These are phyloP conservation scores for Saprolegnia diclina DNA, from an alignment of 352 stramenopile genomes.

Conservation along the genomic window DNA sequence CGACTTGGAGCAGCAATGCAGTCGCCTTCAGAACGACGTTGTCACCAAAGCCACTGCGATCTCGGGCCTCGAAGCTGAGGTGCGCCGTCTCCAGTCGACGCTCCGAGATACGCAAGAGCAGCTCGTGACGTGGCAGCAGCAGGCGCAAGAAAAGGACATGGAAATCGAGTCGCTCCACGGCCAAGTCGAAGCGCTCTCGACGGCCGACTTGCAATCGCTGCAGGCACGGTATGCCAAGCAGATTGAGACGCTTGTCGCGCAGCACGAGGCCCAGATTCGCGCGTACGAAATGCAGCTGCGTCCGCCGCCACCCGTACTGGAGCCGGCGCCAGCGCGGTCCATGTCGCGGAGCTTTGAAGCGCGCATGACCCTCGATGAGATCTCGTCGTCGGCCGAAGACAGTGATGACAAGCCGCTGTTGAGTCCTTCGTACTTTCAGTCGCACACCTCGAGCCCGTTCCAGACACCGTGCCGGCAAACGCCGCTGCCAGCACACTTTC, in stretches of 20 bases:
- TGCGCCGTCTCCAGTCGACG: neutral
- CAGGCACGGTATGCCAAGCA: conserved; percentile 4
- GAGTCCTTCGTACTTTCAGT: neutral
- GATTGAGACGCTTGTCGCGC: neutral
- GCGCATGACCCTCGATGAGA: neutral
- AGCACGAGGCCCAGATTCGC: neutral
- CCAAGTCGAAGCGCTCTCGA: conserved; percentile 17
- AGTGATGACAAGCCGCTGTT: neutral
- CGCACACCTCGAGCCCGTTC: neutral
- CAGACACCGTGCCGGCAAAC: neutral
- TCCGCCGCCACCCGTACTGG: neutral
- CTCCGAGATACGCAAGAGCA: neutral
- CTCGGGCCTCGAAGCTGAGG: neutral
- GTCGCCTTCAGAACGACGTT: neutral
- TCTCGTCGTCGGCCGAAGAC: neutral
- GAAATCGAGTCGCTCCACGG: conserved; percentile 13
- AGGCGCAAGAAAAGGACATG: neutral
- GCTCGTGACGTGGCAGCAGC: neutral
- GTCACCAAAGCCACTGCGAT: neutral
- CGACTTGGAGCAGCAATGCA: neutral
- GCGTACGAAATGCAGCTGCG: neutral
- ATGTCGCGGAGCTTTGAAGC: neutral
- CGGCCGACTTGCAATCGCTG: neutral
- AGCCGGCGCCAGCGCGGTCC: no score
- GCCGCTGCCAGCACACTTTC: neutral